These are phyloP conservation scores for Sonneratia alba DNA, from an alignment of 345 rosid species.

Conservation along the genomic window DNA sequence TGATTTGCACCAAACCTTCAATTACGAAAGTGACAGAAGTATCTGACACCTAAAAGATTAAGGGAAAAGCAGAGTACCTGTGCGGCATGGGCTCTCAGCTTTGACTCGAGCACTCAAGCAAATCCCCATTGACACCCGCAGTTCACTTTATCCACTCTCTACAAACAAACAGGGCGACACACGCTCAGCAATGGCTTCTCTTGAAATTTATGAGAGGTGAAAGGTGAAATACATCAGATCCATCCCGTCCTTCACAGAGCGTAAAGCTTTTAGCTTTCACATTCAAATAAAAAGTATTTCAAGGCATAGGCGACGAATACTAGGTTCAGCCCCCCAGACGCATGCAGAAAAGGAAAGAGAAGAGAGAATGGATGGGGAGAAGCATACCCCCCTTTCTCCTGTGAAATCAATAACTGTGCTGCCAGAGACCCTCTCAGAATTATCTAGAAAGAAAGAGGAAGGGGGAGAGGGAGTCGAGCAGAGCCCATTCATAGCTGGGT, in stretches of 20 bases:
- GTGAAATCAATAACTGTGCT: background rate
- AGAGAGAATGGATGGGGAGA: background rate
- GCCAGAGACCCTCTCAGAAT: background rate
- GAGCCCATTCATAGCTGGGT: background rate
- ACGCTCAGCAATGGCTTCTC: background rate
- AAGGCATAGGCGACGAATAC: background rate
- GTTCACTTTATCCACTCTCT: slow-evolving; percentile 6
- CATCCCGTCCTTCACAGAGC: background rate
- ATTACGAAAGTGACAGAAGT: background rate
- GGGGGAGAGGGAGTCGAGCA: background rate
- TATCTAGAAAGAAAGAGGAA: background rate
- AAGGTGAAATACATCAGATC: background rate
- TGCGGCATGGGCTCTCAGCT: slow-evolving; percentile 64
- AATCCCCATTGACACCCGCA: slow-evolving; percentile 58
- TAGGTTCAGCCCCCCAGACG: background rate
- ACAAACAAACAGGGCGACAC: background rate
- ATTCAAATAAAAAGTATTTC: background rate
- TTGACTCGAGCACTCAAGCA: slow-evolving; percentile 84
- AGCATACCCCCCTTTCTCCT: background rate
- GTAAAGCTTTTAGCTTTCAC: background rate
- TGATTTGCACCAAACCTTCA: background rate
- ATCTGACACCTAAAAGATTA: background rate
- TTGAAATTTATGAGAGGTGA: background rate
- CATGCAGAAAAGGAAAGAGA: background rate
- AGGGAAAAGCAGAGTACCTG: slow-evolving; percentile 32